phyloP scores from a whole-genome alignment of 2,329 filamentous ascomycete genomes.

The Immersiporthe knoxdaviesiana region DNA sequence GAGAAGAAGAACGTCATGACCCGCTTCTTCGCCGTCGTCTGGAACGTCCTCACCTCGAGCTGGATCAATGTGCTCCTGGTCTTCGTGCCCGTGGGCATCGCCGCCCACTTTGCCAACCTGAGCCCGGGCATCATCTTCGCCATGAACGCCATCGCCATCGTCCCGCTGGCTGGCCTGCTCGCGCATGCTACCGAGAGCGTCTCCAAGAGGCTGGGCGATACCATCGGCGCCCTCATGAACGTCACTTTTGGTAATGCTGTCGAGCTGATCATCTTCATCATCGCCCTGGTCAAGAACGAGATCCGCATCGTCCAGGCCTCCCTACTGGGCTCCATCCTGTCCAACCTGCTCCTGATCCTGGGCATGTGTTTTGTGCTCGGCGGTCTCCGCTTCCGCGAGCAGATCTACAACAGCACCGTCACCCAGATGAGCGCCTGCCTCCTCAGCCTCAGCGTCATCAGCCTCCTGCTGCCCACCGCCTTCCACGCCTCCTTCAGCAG shows the following conservation, averaged over 20 bases:
- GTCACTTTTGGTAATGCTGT: constrained; percentile 81
- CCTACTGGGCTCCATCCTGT: constrained; percentile 83
- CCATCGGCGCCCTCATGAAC: constrained; percentile 73
- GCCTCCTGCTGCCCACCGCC: constrained; percentile 68
- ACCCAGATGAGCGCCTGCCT: constrained; percentile 96
- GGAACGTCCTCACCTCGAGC: constrained; percentile 61
- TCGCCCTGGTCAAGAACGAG: constrained; percentile 58
- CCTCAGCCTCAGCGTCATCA: constrained; percentile 87
- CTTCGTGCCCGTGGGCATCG: constrained; percentile 79
- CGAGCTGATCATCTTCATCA: constrained; percentile 73
- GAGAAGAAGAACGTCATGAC: constrained; percentile 31
- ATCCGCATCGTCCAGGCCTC: constrained; percentile 93
- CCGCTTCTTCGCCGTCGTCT: constrained; percentile 49
- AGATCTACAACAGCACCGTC: constrained; percentile 93
- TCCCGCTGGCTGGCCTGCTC: constrained; percentile 73
- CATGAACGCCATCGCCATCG: constrained; percentile 75
- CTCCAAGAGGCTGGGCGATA: constrained; percentile 72
- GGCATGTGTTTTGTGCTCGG: constrained; percentile 91
- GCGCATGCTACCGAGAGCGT: constrained; percentile 77
- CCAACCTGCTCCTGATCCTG: constrained; percentile 84
- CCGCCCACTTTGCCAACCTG: constrained; percentile 57
- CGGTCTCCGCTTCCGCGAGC: constrained; percentile 84
- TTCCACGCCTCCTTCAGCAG: constrained; percentile 71
- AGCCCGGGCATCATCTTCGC: constrained; percentile 69
- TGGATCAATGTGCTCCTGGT: constrained; percentile 74